These are phyloP conservation scores for Phytophthora cactorum DNA, from an alignment of 352 stramenopile genomes.

Conservation along the genomic window DNA sequence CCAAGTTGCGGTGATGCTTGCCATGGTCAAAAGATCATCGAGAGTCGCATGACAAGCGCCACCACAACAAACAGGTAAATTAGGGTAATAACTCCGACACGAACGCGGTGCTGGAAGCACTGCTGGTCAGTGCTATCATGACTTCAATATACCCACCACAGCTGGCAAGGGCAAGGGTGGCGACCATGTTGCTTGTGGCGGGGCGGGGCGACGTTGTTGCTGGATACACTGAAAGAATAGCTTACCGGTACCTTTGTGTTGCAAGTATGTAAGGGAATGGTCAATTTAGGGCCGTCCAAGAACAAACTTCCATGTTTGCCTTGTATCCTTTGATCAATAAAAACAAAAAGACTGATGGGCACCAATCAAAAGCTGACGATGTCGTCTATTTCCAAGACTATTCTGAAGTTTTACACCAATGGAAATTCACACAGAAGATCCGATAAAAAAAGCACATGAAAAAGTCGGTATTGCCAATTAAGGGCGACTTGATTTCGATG, in stretches of 20 bases:
- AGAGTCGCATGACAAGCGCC: background rate
- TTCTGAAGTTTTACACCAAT: no score
- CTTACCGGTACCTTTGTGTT: background rate
- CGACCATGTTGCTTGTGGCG: background rate
- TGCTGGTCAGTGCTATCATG: background rate
- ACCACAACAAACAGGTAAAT: no score
- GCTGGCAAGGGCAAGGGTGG: slow-evolving; percentile 9
- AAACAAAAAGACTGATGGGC: no score
- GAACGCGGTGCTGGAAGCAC: background rate
- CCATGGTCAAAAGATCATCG: background rate
- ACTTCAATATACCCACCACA: background rate
- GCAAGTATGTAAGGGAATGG: background rate
- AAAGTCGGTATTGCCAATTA: no score
- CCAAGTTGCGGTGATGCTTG: background rate
- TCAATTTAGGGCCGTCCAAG: no score
- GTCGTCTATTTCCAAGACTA: no score
- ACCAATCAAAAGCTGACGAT: no score
- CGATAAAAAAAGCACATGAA: no score
- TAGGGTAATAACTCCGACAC: background rate
- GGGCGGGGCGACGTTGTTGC: slow-evolving; percentile 4
- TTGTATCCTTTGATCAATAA: no score
- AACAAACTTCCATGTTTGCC: no score
- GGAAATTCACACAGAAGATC: no score
- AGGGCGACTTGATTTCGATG: no score
- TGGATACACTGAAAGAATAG: slow-evolving; percentile 12